Conservation (phyloP, 805 yeast species). For the Gaillardinia entomophila region DNA sequence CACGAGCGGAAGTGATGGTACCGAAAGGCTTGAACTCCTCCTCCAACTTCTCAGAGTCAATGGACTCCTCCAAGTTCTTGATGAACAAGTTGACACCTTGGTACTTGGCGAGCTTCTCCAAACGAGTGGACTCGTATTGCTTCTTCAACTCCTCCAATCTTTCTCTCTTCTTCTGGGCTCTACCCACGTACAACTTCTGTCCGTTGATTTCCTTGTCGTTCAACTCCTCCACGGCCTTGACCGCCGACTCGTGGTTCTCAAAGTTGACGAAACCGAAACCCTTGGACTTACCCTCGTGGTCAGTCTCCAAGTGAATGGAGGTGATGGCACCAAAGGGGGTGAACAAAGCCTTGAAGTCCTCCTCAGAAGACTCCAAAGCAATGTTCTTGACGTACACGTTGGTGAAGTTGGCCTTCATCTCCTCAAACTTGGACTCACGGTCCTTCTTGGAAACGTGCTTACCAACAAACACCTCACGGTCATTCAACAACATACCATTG, state of each 20-base stretch:
- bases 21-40: conserved; percentile 95
- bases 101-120: conserved; percentile 88
- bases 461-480: conserved; percentile 92
- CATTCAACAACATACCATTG: conserved; percentile 97
- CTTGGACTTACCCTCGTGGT: conserved; percentile 80
- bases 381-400: conserved; percentile 94
- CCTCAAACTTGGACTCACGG: conserved; percentile 90
- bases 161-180: conserved; percentile 99
- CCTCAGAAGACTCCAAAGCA: conserved; percentile 61
- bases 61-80: conserved; percentile 91
- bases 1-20: conserved; percentile 90
- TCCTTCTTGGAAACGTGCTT: conserved; percentile 89
- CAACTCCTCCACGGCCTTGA: conserved; percentile 84
- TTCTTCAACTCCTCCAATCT: conserved; percentile 92
- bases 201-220: conserved; percentile 84
- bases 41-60: conserved; percentile 85
- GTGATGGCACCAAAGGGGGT: conserved; percentile 72
- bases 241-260: conserved; percentile 82
- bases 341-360: conserved; percentile 69
- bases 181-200: conserved; percentile 87
- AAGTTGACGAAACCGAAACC: conserved; percentile 96
- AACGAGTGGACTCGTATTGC: conserved; percentile 87
- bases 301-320: conserved; percentile 74
- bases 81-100: conserved; percentile 97
- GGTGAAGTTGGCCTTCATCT: conserved; percentile 87